phyloP scores from a whole-genome alignment of 1,284 basidiomycete species.

The Porogramme epimiltina region DNA sequence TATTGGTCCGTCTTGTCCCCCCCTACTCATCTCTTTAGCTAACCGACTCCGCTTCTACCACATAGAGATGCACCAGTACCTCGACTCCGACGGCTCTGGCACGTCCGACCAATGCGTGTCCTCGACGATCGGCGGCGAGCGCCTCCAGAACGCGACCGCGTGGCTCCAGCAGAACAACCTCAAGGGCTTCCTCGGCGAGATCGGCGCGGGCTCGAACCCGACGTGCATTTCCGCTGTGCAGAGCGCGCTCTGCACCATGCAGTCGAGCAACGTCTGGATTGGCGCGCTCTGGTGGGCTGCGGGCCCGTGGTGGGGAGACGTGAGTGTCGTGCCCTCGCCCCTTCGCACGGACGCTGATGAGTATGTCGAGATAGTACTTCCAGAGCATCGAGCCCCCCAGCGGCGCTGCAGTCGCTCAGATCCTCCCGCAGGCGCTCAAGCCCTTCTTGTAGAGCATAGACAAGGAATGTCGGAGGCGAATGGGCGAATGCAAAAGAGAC shows the following conservation, averaged over 20 bases:
- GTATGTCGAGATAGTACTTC: slow-evolving; percentile 47
- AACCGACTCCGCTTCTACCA: not conserved
- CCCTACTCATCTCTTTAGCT: not conserved
- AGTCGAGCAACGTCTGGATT: slow-evolving; percentile 55
- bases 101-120: slow-evolving; percentile 57
- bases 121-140: slow-evolving; percentile 58
- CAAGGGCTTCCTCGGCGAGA: slow-evolving; percentile 67
- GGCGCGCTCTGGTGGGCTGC: slow-evolving; percentile 62
- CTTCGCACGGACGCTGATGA: slow-evolving; percentile 5
- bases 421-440: slow-evolving; percentile 58
- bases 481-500: too few species aligned
- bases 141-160: slow-evolving; percentile 53
- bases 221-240: slow-evolving; percentile 54
- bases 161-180: slow-evolving; percentile 62
- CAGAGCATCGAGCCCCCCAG: slow-evolving; percentile 64
- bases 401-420: slow-evolving; percentile 50
- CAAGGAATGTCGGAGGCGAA: not conserved
- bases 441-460: slow-evolving; percentile 50
- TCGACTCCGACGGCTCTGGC: slow-evolving; percentile 66
- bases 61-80: slow-evolving; percentile 70
- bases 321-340: slow-evolving; percentile 34
- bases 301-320: slow-evolving; percentile 62
- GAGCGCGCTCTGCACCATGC: slow-evolving; percentile 59
- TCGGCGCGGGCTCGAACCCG: slow-evolving; percentile 59
- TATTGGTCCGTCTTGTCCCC: slow-evolving; percentile 41